Conservation (phyloP, 2,329 filamentous ascomycete species). For the Trichoderma sp. region DNA sequence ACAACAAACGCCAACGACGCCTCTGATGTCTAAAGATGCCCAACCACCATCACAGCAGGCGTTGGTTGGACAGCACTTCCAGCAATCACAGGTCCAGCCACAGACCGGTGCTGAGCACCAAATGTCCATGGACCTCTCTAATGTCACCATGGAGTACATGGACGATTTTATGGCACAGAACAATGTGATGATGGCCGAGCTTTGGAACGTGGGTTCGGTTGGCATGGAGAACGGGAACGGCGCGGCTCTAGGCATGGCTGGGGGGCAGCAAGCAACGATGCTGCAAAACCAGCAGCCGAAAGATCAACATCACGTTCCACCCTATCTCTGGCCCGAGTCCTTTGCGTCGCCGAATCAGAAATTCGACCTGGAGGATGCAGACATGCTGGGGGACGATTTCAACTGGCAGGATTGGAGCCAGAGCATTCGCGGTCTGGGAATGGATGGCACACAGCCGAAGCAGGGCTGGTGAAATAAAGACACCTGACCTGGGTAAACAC, state of each 20-base stretch:
- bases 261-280: conserved; percentile 13
- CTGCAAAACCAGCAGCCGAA: conserved; percentile 28
- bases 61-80: neutral
- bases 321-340: conserved; percentile 42
- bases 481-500: neutral
- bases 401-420: conserved; percentile 51
- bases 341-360: conserved; percentile 31
- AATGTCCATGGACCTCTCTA: conserved; percentile 29
- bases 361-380: conserved; percentile 34
- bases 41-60: neutral
- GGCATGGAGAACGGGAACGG: conserved; percentile 7
- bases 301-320: conserved; percentile 36
- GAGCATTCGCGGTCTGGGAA: conserved; percentile 39
- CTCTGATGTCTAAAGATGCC: neutral
- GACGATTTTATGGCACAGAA: conserved; percentile 39
- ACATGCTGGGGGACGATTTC: conserved; percentile 43
- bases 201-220: conserved; percentile 30
- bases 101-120: conserved; percentile 12
- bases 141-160: conserved; percentile 35
- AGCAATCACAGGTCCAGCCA: neutral
- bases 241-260: neutral
- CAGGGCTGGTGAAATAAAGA: conserved; percentile 24
- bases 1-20: neutral
- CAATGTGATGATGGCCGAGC: conserved; percentile 35
- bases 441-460: conserved; percentile 28